phyloP scores from a whole-genome alignment of 2,329 filamentous ascomycete species.

The Orbilia blumenaviensis region DNA sequence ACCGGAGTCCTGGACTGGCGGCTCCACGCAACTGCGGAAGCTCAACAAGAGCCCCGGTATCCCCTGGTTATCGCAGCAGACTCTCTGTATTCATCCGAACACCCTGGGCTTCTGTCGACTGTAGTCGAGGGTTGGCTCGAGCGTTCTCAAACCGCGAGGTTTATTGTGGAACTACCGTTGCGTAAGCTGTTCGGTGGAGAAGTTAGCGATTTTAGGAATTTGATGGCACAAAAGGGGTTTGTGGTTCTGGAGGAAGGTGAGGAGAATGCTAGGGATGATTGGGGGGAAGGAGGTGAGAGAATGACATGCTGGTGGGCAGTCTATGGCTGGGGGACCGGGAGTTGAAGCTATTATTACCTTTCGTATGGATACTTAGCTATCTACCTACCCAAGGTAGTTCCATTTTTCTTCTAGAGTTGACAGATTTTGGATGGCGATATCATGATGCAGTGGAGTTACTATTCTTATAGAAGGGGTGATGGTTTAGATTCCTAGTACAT shows the following conservation, averaged over 20 bases:
- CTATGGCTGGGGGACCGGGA: constrained; percentile 62
- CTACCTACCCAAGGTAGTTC: too few species aligned
- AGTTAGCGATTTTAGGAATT: constrained; percentile 69
- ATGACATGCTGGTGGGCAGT: constrained; percentile 76
- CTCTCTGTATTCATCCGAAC: constrained; percentile 83
- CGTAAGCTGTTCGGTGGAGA: constrained; percentile 74
- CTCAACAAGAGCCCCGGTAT: constrained; percentile 61
- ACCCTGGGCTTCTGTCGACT: constrained; percentile 76
- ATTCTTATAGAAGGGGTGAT: too few species aligned
- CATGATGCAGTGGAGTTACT: too few species aligned
- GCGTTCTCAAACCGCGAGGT: constrained; percentile 68
- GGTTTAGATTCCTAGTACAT: too few species aligned
- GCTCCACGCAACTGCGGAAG: constrained; percentile 62
- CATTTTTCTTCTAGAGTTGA: too few species aligned
- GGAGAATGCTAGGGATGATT: constrained; percentile 76
- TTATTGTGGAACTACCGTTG: constrained; percentile 81
- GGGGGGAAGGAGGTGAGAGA: constrained; percentile 66
- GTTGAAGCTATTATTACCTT: neutral
- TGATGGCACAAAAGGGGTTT: constrained; percentile 69
- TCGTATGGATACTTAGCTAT: too few species aligned
- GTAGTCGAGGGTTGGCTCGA: constrained; percentile 76
- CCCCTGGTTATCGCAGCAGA: constrained; percentile 84
- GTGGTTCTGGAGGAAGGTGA: constrained; percentile 69
- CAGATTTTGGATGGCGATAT: too few species aligned
- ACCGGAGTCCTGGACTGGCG: constrained; percentile 81